Evolutionary conservation across 176 grass and related monocot species (phyloP), one percentile per base, ranked within the genome.

Genomic region (Carex myosuroides): DNA sequence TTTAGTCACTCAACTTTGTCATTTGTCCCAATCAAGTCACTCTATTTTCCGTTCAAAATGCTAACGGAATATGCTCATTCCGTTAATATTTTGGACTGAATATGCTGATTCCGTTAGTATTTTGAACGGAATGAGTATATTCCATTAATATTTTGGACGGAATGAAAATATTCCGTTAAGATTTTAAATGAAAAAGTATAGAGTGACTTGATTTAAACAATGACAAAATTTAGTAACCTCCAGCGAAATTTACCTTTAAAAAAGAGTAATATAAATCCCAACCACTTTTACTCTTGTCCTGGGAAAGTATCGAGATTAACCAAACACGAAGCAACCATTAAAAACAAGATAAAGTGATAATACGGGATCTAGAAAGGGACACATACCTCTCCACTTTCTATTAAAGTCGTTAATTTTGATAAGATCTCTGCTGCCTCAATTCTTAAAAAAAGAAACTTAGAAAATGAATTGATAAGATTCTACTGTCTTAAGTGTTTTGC

Each of bases 311-410:
- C 33, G 73, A 78, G 50, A 78, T 57, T 33, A 78, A 57, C 73
- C 24, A 33, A 57, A 56, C 50, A 78, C 73, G 24, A 78, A 78
- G 73, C 73, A 78, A 78, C 13, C 72, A 39, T 77, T 78, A 33
- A 57, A 57, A 70, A 57, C 6, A 78, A 10, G 72, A 77, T 77
- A 78, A 78, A 56, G 52, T 75, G 52, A 78, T 54, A 78, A 33
- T 78, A 78, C 73, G 52, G 73, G 52, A 24, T 56, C 73, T 57
- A 18, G 73, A 78, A 17, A 78, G 73, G 13, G 73, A 78, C 73
- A 32, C 73, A 57, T 78, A 26, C 26, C 73, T 77, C 52, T 2
- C 73, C 73, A 56, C 73, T 78, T 78, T 52, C 73, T 17, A 57
- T 57, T 78, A 18, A 57, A 78, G 73, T 57, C 18, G 6, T 17